A percentile compares a stretch with the other conserved stretches of the same genome.
Evolutionary conservation across 225 moss, liverwort and hornwort species (phyloP).

Genomic region (Marchantia paleacea): DNA sequence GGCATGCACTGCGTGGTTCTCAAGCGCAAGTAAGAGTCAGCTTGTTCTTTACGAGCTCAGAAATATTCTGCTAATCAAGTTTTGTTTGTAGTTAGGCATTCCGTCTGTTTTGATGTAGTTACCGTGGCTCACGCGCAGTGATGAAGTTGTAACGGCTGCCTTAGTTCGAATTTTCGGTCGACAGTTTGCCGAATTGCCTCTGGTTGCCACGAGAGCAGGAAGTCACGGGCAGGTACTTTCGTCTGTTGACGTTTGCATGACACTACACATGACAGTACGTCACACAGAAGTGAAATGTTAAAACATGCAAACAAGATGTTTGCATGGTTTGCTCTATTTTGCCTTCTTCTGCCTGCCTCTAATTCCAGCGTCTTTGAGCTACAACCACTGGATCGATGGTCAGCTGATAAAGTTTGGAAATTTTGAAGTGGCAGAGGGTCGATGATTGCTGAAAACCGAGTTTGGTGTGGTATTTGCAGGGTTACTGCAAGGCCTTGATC

Average conservation of each 20-base stretch:
- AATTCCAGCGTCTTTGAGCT: neutral
- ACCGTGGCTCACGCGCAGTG: conserved; percentile 39
- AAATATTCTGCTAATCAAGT: neutral
- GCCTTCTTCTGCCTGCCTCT: neutral
- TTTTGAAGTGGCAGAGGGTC: neutral
- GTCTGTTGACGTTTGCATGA: neutral
- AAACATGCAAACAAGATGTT: too few relatives aligned
- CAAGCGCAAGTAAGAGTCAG: conserved; percentile 70
- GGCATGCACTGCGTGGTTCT: conserved; percentile 87
- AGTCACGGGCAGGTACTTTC: conserved; percentile 61
- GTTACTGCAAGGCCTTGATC: conserved; percentile 77
- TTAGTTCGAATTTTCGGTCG: conserved; percentile 79
- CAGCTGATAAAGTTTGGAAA: too few relatives aligned
- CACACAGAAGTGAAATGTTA: too few relatives aligned
- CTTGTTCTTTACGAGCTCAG: conserved; percentile 1
- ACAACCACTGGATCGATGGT: too few relatives aligned
- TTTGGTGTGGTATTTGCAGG: conserved; percentile 44
- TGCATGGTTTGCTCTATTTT: neutral
- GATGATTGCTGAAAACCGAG: neutral
- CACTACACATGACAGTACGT: too few relatives aligned
- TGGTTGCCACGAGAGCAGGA: conserved; percentile 68
- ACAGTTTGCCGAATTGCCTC: conserved; percentile 76
- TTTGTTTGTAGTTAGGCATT: neutral
- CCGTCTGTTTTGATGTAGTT: too few relatives aligned
- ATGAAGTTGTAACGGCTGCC: conserved; percentile 85